Percentiles rank a stretch among this genome's conserved stretches.
Conservation (phyloP, 495 filamentous ascomycete genomes). For the Daldinia caldariorum region DNA sequence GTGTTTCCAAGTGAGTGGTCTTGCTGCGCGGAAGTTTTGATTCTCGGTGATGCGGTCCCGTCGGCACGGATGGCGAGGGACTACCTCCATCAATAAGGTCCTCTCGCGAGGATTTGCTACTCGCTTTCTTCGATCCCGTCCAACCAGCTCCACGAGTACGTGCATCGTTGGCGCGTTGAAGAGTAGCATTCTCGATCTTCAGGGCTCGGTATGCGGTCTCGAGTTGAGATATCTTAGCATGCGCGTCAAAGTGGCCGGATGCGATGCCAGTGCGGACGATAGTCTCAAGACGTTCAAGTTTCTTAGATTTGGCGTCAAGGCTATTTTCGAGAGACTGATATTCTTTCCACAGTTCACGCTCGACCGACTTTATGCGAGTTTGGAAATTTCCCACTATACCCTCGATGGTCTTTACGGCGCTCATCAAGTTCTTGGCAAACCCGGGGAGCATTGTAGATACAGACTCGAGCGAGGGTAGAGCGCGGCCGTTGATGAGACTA, state of each 20-base stretch:
- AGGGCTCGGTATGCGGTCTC: conserved; percentile 82
- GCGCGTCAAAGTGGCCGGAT: conserved; percentile 56
- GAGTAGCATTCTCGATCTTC: conserved; percentile 81
- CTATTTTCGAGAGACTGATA: conserved; percentile 87
- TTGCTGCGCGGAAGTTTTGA: conserved; percentile 52
- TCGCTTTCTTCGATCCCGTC: conserved; percentile 34
- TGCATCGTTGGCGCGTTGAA: conserved; percentile 65
- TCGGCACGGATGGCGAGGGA: conserved; percentile 61
- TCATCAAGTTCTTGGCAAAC: conserved; percentile 87
- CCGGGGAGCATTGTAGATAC: conserved; percentile 81
- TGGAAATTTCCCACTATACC: conserved; percentile 82
- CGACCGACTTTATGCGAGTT: conserved; percentile 79
- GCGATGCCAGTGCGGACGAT: conserved; percentile 67
- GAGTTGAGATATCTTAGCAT: conserved; percentile 72
- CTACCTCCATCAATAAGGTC: conserved; percentile 49
- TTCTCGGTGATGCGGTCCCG: conserved; percentile 55
- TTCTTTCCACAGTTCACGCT: conserved; percentile 87
- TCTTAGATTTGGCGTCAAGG: conserved; percentile 80
- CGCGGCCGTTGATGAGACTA: conserved; percentile 85
- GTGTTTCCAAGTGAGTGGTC: conserved; percentile 42
- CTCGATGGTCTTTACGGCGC: conserved; percentile 89
- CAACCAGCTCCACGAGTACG: conserved; percentile 50
- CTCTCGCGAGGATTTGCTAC: conserved; percentile 43
- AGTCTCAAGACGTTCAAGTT: conserved; percentile 86
- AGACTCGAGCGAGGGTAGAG: conserved; percentile 79